Evolutionary conservation across 108 stramenopile genomes (phyloP), one percentile per base, ranked within the genome.

Genomic region (Pseudonitzschia multiseries): DNA sequence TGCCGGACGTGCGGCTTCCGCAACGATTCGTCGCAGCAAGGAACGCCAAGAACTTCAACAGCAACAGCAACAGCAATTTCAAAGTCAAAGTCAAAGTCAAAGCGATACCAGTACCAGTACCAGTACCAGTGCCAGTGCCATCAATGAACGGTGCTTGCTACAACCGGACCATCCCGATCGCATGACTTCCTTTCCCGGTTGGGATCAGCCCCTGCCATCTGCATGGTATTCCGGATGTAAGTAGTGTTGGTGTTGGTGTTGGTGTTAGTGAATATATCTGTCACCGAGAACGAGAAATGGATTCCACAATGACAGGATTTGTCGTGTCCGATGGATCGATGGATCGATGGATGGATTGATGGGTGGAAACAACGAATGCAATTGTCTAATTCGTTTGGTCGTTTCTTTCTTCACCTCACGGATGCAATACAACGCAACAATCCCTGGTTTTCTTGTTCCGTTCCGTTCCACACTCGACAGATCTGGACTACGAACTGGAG

Each of bases 211-310:
- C 2, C 62, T 87, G 46, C 86, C 86, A 14, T 74, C 79, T 10
- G 61, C 67, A 12, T 84, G 83, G 87, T 87, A 80, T 69, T 81
- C 80, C 20, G 87, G 87, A 26, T 81, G 54, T 56, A 26, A 56
- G 54, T 56, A 56, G n/a, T 18, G 17, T 52, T 18, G 52, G 8
- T 52, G 4, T 20, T 20, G 52, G 18, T 52, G 42, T 42, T n/a
- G n/a, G n/a, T n/a, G n/a, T n/a, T n/a, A n/a, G n/a, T n/a, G n/a
- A n/a, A n/a, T n/a, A n/a, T n/a, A n/a, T n/a, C n/a, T n/a, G n/a
- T n/a, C n/a, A n/a, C n/a, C n/a, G n/a, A n/a, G n/a, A n/a, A n/a
- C n/a, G n/a, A n/a, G n/a, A n/a, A n/a, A n/a, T n/a, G n/a, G n/a
- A n/a, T n/a, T n/a, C n/a, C n/a, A n/a, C n/a, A n/a, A n/a, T n/a